Evolutionary conservation across 2,329 filamentous ascomycete species (phyloP).

Genomic region (Trichoderma lentiforme): DNA sequence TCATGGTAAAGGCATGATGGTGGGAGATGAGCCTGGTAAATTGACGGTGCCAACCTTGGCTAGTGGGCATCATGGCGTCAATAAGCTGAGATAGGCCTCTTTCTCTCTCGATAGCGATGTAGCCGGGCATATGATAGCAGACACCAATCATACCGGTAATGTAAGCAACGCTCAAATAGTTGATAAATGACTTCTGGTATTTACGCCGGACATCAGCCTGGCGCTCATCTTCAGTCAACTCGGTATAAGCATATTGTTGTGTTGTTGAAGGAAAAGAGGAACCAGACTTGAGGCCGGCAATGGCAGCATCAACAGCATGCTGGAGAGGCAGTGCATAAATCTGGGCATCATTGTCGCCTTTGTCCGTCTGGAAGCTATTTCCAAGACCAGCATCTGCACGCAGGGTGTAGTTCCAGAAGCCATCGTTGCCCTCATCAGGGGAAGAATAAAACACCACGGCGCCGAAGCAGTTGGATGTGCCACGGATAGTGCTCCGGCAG

Average conservation of each 20-base stretch:
- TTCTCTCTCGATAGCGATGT: conserved; percentile 68
- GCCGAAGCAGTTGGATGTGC: conserved; percentile 68
- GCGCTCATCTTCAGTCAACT: conserved; percentile 42
- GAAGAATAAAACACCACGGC: conserved; percentile 70
- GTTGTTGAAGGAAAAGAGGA: conserved; percentile 30
- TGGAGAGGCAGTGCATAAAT: conserved; percentile 67
- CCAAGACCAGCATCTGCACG: conserved; percentile 60
- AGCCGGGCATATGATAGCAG: conserved; percentile 67
- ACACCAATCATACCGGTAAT: conserved; percentile 67
- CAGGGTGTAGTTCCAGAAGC: conserved; percentile 70
- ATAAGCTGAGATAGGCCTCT: conserved; percentile 69
- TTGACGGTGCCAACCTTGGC: conserved; percentile 48
- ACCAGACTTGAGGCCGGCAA: conserved; percentile 32
- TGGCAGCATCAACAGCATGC: conserved; percentile 63
- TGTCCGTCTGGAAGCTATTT: conserved; percentile 52
- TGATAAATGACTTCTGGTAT: conserved; percentile 63
- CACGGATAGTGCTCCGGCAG: conserved; percentile 59
- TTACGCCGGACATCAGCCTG: conserved; percentile 55
- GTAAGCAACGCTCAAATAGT: conserved; percentile 63
- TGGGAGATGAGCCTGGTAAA: conserved; percentile 50
- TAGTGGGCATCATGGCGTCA: conserved; percentile 69
- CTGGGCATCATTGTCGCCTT: conserved; percentile 59
- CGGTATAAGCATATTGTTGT: conserved; percentile 33
- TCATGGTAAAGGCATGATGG: conserved; percentile 64
- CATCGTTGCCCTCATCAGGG: conserved; percentile 53